Evolutionary conservation across 495 filamentous ascomycete species (phyloP), one percentile per base, ranked within the genome.

Genomic region (Darksidea phi): DNA sequence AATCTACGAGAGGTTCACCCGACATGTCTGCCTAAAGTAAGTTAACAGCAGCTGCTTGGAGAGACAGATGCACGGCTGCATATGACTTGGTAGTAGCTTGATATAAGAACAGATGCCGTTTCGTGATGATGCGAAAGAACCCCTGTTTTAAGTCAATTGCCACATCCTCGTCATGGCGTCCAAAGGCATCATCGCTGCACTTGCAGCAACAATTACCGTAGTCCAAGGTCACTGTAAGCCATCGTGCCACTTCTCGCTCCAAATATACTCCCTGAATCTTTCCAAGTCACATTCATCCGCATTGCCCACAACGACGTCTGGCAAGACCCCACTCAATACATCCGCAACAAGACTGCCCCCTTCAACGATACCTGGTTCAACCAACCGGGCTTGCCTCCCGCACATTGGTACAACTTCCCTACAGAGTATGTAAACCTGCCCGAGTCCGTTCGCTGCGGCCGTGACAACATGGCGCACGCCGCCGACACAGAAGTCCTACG

Each of bases 381-480:
- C 24, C 36, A 55, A 38, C 42, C 52, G 5, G 42, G 42, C 38
- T 43, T 55, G 4, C 4, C 4, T 17, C 52, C 42, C 52, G 34
- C 34, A 41, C 59, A 51, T 24, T 23, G 6, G 1, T 62, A 49
- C 42, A 55, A 62, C 51, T 62, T 21, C 10, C 59, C 59, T 1
- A 62, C 59, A 12, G 54, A 62, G 15, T 18, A n/a, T 25, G 34
- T 48, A 32, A 51, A 62, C 45, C 23, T 24, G 10, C 59, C 59
- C 10, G 51, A 54, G 20, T 62, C 59, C 4, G 51, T 62, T n/a
- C 50, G 59, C 18, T 62, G 59, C 51, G 59, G 59, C 13, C 59
- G 59, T 26, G 59, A 45, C 18, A 62, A 62, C 59, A 62, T 62
- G 59, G 42, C n/a, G 6, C 59, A 62, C 38, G 59, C 59, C 18